A percentile compares a stretch with the other conserved stretches of the same genome.
phyloP scores from a whole-genome alignment of 371 early-diverging fungal species.

The Apophysomyces elegans region DNA sequence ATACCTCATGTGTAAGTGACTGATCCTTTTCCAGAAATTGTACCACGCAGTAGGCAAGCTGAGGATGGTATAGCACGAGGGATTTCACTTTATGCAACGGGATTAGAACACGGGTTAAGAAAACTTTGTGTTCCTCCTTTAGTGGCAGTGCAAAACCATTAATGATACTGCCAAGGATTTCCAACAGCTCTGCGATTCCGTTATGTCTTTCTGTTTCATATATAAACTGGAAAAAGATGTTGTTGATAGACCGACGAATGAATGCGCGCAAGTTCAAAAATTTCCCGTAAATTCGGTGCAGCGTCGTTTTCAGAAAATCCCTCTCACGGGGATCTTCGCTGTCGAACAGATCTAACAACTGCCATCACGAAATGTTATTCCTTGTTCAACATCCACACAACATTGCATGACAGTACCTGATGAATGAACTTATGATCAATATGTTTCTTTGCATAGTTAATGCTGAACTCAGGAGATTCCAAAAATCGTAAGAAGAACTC shows the following conservation, averaged over 20 bases:
- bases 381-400: neutral
- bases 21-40: slow-evolving; percentile 98
- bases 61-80: slow-evolving; percentile 91
- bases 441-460: slow-evolving; percentile 91
- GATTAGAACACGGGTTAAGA: slow-evolving; percentile 89
- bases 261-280: slow-evolving; percentile 96
- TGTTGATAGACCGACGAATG: slow-evolving; percentile 94
- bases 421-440: slow-evolving; percentile 94
- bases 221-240: slow-evolving; percentile 96
- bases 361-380: neutral
- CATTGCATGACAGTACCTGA: slow-evolving; percentile 55
- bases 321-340: slow-evolving; percentile 97
- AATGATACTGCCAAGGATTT: slow-evolving; percentile 97
- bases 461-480: slow-evolving; percentile 96
- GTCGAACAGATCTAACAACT: slow-evolving; percentile 97
- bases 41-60: slow-evolving; percentile 95
- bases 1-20: slow-evolving; percentile 81
- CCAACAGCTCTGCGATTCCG: slow-evolving; percentile 95
- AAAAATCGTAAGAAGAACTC: slow-evolving; percentile 95
- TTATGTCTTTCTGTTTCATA: slow-evolving; percentile 97
- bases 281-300: slow-evolving; percentile 98
- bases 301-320: slow-evolving; percentile 95
- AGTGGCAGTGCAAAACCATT: slow-evolving; percentile 97
- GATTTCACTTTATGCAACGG: slow-evolving; percentile 96
- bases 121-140: slow-evolving; percentile 96